phyloP scores from a whole-genome alignment of 176 grass and related monocot genomes.

The Oryza punctata region DNA sequence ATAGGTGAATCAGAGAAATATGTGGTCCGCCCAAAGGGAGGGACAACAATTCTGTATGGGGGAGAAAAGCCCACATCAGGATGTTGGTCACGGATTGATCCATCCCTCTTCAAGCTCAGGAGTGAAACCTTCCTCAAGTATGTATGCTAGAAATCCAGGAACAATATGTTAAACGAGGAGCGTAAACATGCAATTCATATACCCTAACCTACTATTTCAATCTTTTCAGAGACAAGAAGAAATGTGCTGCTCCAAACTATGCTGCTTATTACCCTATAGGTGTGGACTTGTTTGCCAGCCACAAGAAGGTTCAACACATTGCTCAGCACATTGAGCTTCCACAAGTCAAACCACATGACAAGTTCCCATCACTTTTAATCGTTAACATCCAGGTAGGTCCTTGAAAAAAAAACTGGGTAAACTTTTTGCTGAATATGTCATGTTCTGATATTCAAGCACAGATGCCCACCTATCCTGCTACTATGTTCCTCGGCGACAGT shows the following conservation, averaged over 20 bases:
- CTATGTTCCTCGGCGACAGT: constrained; percentile 90
- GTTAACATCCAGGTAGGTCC: constrained; percentile 87
- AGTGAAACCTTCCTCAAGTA: constrained; percentile 93
- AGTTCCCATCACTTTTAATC: constrained; percentile 78
- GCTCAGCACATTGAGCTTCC: constrained; percentile 93
- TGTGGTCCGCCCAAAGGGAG: constrained; percentile 71
- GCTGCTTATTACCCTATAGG: constrained; percentile 95
- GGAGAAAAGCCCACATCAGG: constrained; percentile 55
- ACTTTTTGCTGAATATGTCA: background rate
- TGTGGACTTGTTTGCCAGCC: constrained; percentile 82
- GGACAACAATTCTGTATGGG: constrained; percentile 55
- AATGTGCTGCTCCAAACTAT: constrained; percentile 79
- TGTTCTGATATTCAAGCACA: constrained; percentile 31
- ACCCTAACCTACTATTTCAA: constrained; percentile 23
- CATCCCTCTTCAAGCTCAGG: constrained; percentile 85
- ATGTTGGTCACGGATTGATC: constrained; percentile 81
- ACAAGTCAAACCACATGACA: constrained; percentile 64
- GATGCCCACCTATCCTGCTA: constrained; percentile 93
- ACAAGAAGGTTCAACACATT: constrained; percentile 81
- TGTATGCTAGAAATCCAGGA: constrained; percentile 23
- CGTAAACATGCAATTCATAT: background rate
- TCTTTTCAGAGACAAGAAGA: constrained; percentile 87
- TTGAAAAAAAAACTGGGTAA: background rate
- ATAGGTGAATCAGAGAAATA: constrained; percentile 81
- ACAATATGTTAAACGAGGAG: background rate